A percentile compares a stretch with the other conserved stretches of the same genome.
Conservation (phyloP, 2,329 filamentous ascomycete species). For the Fusarium musae region DNA sequence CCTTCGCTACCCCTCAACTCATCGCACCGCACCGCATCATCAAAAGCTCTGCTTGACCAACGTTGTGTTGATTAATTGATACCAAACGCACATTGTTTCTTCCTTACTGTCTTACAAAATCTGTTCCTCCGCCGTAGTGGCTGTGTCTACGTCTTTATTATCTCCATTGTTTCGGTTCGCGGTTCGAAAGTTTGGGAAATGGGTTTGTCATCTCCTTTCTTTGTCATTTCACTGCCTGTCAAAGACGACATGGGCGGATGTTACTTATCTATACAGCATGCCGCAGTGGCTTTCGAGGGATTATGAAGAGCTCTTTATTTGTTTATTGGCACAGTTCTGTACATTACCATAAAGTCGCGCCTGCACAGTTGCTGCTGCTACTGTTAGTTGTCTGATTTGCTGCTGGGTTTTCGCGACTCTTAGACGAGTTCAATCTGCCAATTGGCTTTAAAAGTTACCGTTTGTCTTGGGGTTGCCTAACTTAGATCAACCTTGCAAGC, state of each 20-base stretch:
- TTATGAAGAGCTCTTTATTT: slow-evolving; percentile 51
- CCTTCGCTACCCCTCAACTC: slow-evolving; percentile 22
- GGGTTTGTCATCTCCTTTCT: slow-evolving; percentile 47
- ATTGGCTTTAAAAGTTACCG: slow-evolving; percentile 48
- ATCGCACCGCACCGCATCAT: slow-evolving; percentile 24
- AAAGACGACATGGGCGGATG: slow-evolving; percentile 43
- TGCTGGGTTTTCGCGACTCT: slow-evolving; percentile 49
- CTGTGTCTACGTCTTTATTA: slow-evolving; percentile 42
- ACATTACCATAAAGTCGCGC: slow-evolving; percentile 64
- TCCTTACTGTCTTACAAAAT: slow-evolving; percentile 36
- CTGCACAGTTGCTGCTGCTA: slow-evolving; percentile 54
- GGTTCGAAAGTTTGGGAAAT: slow-evolving; percentile 31
- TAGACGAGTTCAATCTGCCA: slow-evolving; percentile 53
- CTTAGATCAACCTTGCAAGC: slow-evolving; percentile 18
- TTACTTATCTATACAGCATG: slow-evolving; percentile 46
- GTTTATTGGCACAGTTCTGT: slow-evolving; percentile 59
- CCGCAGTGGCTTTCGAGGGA: slow-evolving; percentile 50
- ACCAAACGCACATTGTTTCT: slow-evolving; percentile 46
- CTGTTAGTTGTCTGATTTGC: slow-evolving; percentile 50
- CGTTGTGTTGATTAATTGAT: slow-evolving; percentile 53
- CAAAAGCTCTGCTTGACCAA: slow-evolving; percentile 42
- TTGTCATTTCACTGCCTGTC: slow-evolving; percentile 33
- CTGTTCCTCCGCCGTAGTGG: slow-evolving; percentile 35
- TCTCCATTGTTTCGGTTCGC: slow-evolving; percentile 23
- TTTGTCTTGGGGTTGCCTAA: slow-evolving; percentile 41